Conservation (phyloP, 2,329 filamentous ascomycete species). For the Aspergillus ibericus region DNA sequence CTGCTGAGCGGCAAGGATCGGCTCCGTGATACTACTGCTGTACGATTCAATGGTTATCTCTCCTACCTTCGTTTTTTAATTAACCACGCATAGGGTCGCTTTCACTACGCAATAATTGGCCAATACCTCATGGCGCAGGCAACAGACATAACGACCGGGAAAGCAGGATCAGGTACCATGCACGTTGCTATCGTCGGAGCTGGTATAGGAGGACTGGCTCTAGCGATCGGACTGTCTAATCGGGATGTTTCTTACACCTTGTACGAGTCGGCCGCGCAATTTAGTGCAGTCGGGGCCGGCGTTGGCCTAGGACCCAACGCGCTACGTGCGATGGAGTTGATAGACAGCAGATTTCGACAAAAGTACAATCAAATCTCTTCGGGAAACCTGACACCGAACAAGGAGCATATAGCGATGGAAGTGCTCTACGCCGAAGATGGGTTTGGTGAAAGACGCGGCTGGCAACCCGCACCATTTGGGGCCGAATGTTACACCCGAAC, state of each 20-base stretch:
- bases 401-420: conserved; percentile 33
- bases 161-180: not conserved
- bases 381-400: conserved; percentile 27
- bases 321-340: conserved; percentile 55
- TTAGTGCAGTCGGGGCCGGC: conserved; percentile 60
- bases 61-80: not conserved
- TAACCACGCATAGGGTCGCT: not conserved
- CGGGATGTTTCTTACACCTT: conserved; percentile 50
- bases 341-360: conserved; percentile 42
- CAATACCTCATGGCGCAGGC: not conserved
- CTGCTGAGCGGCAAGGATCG: not conserved
- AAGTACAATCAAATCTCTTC: conserved; percentile 29
- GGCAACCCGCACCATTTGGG: not conserved
- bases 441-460: conserved; percentile 19
- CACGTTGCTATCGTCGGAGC: conserved; percentile 58
- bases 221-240: conserved; percentile 53
- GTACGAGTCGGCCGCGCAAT: conserved; percentile 57
- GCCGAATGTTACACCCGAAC: conserved; percentile 20
- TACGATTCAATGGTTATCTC: not conserved
- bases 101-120: not conserved
- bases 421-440: conserved; percentile 27
- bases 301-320: conserved; percentile 59
- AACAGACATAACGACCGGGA: not conserved
- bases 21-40: not conserved
- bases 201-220: conserved; percentile 57